Conservation (phyloP, 1,139 yeast species). For the Yamadazyma friedrichii region DNA sequence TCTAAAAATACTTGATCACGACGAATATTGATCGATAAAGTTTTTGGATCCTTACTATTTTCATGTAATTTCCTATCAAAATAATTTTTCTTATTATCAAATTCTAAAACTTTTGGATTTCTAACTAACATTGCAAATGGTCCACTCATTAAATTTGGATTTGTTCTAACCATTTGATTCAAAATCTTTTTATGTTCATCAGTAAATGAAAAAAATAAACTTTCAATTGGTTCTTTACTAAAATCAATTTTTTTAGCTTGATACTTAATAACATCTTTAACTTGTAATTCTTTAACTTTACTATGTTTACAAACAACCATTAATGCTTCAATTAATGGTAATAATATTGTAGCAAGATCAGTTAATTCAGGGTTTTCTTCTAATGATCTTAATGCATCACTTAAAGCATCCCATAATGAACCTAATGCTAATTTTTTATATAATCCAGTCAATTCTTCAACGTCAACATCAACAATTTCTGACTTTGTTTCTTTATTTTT, state of each 20-base stretch:
- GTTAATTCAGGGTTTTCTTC: conserved; percentile 48
- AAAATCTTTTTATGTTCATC: conserved; percentile 86
- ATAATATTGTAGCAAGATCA: conserved; percentile 75
- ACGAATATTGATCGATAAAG: conserved; percentile 65
- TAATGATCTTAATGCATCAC: conserved; percentile 68
- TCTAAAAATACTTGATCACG: conserved; percentile 93
- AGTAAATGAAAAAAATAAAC: conserved; percentile 81
- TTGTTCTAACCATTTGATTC: conserved; percentile 88
- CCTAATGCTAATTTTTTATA: conserved; percentile 74
- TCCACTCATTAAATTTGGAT: conserved; percentile 94
- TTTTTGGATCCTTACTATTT: conserved; percentile 41
- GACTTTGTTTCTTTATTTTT: conserved; percentile 21
- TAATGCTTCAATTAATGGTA: conserved; percentile 86
- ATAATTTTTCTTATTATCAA: conserved; percentile 88
- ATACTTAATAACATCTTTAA: conserved; percentile 57
- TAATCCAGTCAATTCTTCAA: conserved; percentile 53
- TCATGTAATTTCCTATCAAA: conserved; percentile 72
- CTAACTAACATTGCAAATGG: conserved; percentile 89
- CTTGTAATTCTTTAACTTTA: conserved; percentile 63
- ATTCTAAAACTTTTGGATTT: conserved; percentile 87
- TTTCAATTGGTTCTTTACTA: conserved; percentile 73
- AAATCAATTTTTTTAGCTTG: conserved; percentile 65
- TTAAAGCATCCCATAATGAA: conserved; percentile 81
- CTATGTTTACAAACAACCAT: conserved; percentile 96
- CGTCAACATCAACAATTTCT: conserved; percentile 24